A percentile compares a stretch with the other conserved stretches of the same genome.
Evolutionary conservation across 2,329 filamentous ascomycete species (phyloP).

Genomic region (Sphaerulina musiva): DNA sequence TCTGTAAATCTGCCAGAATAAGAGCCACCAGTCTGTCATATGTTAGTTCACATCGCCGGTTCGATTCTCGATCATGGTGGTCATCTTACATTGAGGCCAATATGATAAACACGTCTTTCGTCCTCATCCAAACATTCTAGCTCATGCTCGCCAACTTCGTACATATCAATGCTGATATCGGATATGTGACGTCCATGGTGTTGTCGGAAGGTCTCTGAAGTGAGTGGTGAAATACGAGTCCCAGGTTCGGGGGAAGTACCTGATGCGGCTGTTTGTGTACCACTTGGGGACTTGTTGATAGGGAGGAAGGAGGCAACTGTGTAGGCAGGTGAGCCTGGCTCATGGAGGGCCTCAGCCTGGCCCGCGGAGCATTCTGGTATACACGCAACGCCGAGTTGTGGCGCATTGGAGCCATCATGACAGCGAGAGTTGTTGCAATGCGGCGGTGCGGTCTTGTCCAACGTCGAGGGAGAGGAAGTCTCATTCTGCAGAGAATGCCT

Average conservation of each 20-base stretch:
- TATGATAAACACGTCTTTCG: conserved; percentile 18
- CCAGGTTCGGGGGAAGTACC: not conserved
- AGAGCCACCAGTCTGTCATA: conserved; percentile 9
- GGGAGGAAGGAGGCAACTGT: conserved; percentile 1
- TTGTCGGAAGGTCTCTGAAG: conserved; percentile 8
- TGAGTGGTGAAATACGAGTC: conserved; percentile 4
- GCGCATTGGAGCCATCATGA: not conserved
- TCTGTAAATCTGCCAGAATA: conserved; percentile 16
- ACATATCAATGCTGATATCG: conserved; percentile 13
- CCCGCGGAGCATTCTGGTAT: not conserved
- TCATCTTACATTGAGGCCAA: conserved; percentile 12
- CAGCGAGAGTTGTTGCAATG: too few relatives aligned
- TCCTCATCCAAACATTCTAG: conserved; percentile 9
- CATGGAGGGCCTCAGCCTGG: not conserved
- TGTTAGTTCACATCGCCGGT: not conserved
- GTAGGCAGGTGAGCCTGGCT: not conserved
- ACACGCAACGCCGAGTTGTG: not conserved
- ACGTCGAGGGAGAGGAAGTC: conserved; percentile 9
- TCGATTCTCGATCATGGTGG: too few relatives aligned
- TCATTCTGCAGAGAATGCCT: conserved; percentile 3
- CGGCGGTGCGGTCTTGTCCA: not conserved
- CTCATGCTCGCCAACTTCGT: conserved; percentile 9
- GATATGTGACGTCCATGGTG: conserved; percentile 7
- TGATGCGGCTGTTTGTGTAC: not conserved
- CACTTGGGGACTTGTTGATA: not conserved